Evolutionary conservation across 371 early-diverging fungal genomes (phyloP).

Genomic region (Chytridium lagenaria): DNA sequence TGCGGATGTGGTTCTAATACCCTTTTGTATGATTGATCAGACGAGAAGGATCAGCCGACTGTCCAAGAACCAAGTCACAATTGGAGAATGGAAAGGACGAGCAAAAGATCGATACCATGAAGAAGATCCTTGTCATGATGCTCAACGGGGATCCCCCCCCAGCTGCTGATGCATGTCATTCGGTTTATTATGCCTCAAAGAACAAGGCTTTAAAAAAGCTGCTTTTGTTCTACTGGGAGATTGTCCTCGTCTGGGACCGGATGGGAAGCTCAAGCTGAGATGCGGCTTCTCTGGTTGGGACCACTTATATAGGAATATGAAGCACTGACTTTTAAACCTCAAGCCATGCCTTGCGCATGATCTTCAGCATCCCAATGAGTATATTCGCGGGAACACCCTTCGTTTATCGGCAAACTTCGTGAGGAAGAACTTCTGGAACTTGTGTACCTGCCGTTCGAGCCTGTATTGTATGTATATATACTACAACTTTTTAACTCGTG

Average conservation of each 20-base stretch:
- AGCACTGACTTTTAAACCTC: background rate
- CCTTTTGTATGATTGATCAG: conserved; percentile 24
- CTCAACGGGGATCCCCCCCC: conserved; percentile 91
- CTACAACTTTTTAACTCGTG: conserved; percentile 5
- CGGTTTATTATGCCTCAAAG: conserved; percentile 89
- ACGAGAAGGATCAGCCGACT: conserved; percentile 54
- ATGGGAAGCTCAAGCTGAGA: conserved; percentile 96
- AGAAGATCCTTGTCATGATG: conserved; percentile 86
- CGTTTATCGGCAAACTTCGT: conserved; percentile 91
- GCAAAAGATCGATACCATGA: conserved; percentile 90
- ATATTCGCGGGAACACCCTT: conserved; percentile 94
- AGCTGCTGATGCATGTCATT: conserved; percentile 95
- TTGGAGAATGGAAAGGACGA: conserved; percentile 94
- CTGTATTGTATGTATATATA: conserved; percentile 72
- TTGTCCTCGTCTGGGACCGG: conserved; percentile 85
- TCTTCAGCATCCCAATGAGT: conserved; percentile 98
- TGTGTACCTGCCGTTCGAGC: conserved; percentile 86
- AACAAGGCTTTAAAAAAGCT: conserved; percentile 94
- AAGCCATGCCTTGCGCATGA: conserved; percentile 96
- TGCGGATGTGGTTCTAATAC: background rate
- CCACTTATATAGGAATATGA: background rate
- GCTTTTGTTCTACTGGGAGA: conserved; percentile 95
- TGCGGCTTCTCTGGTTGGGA: conserved; percentile 90
- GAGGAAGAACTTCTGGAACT: conserved; percentile 94
- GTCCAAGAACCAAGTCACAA: conserved; percentile 69